phyloP scores from a whole-genome alignment of 2,329 filamentous ascomycete species.

The Hymenoscyphus salicellus region DNA sequence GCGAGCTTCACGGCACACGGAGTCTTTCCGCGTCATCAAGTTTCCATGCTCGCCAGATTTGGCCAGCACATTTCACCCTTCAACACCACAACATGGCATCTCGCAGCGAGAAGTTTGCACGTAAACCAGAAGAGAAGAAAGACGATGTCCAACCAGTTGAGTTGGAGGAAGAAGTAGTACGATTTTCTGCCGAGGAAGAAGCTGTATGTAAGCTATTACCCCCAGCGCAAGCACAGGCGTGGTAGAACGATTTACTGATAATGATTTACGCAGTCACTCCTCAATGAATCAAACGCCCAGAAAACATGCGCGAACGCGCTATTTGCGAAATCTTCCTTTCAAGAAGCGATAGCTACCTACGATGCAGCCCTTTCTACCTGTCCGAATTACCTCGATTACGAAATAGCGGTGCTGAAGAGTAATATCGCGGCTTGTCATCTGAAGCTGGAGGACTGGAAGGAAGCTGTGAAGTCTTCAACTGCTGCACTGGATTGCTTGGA shows the following conservation, averaged over 20 bases:
- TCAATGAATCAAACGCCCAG: constrained; percentile 67
- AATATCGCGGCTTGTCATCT: constrained; percentile 89
- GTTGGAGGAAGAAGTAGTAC: constrained; percentile 31
- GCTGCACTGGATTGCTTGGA: constrained; percentile 71
- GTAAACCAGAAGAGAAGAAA: constrained; percentile 24
- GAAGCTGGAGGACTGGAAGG: constrained; percentile 81
- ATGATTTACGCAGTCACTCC: constrained; percentile 52
- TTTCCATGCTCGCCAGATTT: too few relatives aligned
- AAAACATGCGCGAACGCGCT: constrained; percentile 76
- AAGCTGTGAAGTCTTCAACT: constrained; percentile 71
- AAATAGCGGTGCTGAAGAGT: constrained; percentile 79
- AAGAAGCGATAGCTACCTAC: constrained; percentile 78
- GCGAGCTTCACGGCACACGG: neutral
- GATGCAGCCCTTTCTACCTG: constrained; percentile 74
- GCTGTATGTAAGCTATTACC: constrained; percentile 32
- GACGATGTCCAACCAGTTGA: constrained; percentile 10
- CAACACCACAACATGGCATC: constrained; percentile 27
- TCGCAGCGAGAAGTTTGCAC: constrained; percentile 35
- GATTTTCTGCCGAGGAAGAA: constrained; percentile 45
- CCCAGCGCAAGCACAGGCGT: neutral
- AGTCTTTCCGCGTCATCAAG: constrained; percentile 6
- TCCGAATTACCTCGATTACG: constrained; percentile 82
- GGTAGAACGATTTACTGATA: neutral
- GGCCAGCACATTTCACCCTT: neutral
- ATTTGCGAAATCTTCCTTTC: constrained; percentile 70